Evolutionary conservation across 2,329 filamentous ascomycete genomes (phyloP).

Genomic region (Lomentospora prolificans): DNA sequence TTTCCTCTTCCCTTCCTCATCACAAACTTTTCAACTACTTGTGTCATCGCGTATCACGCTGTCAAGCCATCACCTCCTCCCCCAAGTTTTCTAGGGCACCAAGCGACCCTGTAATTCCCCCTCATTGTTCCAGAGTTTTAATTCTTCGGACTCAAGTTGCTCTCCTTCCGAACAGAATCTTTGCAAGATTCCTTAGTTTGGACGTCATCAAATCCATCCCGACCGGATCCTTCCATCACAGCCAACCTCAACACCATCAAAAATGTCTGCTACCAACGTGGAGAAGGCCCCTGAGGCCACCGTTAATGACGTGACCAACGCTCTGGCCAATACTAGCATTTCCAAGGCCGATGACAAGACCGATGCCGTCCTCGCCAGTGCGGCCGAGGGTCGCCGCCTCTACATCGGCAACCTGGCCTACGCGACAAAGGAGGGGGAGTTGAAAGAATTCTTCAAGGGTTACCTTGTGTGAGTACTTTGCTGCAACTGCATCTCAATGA

Average conservation of each 20-base stretch:
- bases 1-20: constrained; percentile 6
- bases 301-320: constrained; percentile 68
- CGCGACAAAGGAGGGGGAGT: constrained; percentile 99
- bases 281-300: constrained; percentile 57
- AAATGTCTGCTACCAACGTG: constrained; percentile 67
- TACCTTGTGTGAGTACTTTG: constrained; percentile 83
- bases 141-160: constrained; percentile 17
- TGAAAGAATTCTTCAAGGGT: constrained; percentile 99
- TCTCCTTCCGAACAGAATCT: constrained; percentile 23
- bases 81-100: constrained; percentile 65
- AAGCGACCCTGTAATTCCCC: constrained; percentile 72
- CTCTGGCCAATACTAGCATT: constrained; percentile 65
- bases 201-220: constrained; percentile 30
- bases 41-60: constrained; percentile 22
- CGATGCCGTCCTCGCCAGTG: constrained; percentile 92
- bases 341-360: constrained; percentile 40
- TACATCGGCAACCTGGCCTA: constrained; percentile 99
- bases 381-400: constrained; percentile 95
- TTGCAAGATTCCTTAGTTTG: constrained; percentile 19
- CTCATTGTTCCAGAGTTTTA: constrained; percentile 43
- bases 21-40: constrained; percentile 11
- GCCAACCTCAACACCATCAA: constrained; percentile 37
- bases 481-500: too few relatives aligned
- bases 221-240: constrained; percentile 17
- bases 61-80: constrained; percentile 24